phyloP scores from a whole-genome alignment of 2,329 filamentous ascomycete genomes.

The Penicillium vulpinum region DNA sequence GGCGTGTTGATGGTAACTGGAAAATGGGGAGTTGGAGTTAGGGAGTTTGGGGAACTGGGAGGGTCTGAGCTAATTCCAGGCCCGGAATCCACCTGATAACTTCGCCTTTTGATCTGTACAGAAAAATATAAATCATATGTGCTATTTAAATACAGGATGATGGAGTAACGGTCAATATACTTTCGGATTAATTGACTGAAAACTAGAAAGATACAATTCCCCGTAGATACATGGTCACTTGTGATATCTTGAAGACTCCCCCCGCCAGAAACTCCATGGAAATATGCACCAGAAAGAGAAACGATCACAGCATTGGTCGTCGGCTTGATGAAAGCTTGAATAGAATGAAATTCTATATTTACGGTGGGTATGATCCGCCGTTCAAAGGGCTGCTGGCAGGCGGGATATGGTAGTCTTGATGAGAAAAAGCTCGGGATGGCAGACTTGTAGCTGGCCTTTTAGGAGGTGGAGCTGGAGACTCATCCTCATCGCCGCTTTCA shows the following conservation, averaged over 20 bases:
- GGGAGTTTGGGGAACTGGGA: neutral
- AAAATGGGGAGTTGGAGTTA: neutral
- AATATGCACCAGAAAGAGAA: constrained; percentile 14
- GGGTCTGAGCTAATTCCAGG: neutral
- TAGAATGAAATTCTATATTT: constrained; percentile 16
- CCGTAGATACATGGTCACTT: neutral
- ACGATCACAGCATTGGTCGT: neutral
- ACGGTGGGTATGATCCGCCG: constrained; percentile 19
- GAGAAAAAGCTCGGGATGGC: constrained; percentile 22
- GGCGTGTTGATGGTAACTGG: neutral
- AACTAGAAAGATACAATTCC: neutral
- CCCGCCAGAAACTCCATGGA: constrained; percentile 20
- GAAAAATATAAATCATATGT: neutral
- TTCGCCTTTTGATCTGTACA: neutral
- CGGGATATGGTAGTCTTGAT: constrained; percentile 24
- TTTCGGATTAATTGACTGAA: neutral
- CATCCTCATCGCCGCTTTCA: constrained; percentile 53
- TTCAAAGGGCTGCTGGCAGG: constrained; percentile 23
- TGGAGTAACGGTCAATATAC: neutral
- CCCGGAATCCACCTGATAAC: neutral
- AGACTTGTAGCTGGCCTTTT: constrained; percentile 35
- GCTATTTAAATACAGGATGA: neutral
- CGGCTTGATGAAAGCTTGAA: constrained; percentile 1
- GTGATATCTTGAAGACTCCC: constrained; percentile 8
- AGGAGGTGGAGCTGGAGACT: constrained; percentile 40